phyloP scores from a whole-genome alignment of 163 green algal genomes.

The Scenedesmus sp. region DNA sequence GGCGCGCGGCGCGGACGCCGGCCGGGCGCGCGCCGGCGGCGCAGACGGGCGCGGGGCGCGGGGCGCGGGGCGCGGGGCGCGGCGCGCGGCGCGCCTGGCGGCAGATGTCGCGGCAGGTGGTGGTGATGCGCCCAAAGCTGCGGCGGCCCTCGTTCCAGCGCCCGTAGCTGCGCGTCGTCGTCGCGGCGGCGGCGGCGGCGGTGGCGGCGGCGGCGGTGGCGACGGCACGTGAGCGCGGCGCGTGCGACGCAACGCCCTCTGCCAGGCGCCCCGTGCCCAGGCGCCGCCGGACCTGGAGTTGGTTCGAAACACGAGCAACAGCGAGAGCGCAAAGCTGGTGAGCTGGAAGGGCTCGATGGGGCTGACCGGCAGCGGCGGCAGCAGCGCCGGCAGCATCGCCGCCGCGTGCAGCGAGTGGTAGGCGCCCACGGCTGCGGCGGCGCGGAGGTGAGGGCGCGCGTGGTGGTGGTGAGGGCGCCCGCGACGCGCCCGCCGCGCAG shows the following conservation, averaged over 20 bases:
- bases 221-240: no score
- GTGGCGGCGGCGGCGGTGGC: no score
- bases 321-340: constrained; percentile 77
- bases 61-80: neutral
- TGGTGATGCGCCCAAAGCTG: constrained; percentile 55
- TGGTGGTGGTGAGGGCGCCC: no score
- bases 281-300: no score
- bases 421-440: constrained; percentile 28
- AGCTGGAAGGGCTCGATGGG: constrained; percentile 67
- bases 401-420: constrained; percentile 31
- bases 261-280: no score
- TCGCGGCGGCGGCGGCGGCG: neutral
- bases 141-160: constrained; percentile 60
- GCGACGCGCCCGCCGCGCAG: no score
- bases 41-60: no score
- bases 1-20: no score
- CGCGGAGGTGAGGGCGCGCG: no score
- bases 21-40: no score
- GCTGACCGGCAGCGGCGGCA: constrained; percentile 53
- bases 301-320: constrained; percentile 78
- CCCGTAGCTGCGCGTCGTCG: constrained; percentile 58
- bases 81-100: constrained; percentile 44
- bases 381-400: constrained; percentile 39
- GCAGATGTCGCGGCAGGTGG: constrained; percentile 55
- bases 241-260: no score